A percentile compares a stretch with the other conserved stretches of the same genome.
phyloP scores from a whole-genome alignment of 495 filamentous ascomycete species.

The Podospora didyma region DNA sequence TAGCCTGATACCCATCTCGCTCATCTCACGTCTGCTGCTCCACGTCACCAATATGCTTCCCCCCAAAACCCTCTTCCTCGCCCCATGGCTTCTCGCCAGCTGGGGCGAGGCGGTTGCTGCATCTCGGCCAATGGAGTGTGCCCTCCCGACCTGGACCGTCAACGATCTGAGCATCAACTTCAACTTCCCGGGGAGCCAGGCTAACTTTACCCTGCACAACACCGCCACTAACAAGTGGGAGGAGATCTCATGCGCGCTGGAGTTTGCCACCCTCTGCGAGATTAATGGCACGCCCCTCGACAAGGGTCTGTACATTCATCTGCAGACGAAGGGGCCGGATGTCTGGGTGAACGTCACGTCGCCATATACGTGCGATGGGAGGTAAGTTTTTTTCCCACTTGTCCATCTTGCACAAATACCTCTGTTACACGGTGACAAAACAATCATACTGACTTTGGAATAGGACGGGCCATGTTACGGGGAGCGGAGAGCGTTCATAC shows the following conservation, averaged over 20 bases:
- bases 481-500: neutral
- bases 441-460: too few species aligned
- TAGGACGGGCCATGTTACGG: conserved; percentile 3
- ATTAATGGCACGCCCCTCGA: conserved; percentile 1
- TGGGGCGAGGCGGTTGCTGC: too few species aligned
- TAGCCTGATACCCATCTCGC: too few species aligned
- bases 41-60: too few species aligned
- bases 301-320: conserved; percentile 7
- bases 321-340: conserved; percentile 4
- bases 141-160: neutral
- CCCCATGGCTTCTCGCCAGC: too few species aligned
- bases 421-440: too few species aligned
- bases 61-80: too few species aligned
- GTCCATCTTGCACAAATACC: too few species aligned
- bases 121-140: too few species aligned
- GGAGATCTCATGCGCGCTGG: conserved; percentile 2
- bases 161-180: conserved; percentile 4
- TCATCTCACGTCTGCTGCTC: too few species aligned
- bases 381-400: conserved; percentile 1
- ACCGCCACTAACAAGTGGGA: neutral
- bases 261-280: conserved; percentile 7
- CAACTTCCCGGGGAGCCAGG: neutral
- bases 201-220: conserved; percentile 5
- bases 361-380: conserved; percentile 6
- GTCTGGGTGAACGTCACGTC: conserved; percentile 9